Conservation (phyloP, 163 green algal genomes). For the Scenedesmus sp. region DNA sequence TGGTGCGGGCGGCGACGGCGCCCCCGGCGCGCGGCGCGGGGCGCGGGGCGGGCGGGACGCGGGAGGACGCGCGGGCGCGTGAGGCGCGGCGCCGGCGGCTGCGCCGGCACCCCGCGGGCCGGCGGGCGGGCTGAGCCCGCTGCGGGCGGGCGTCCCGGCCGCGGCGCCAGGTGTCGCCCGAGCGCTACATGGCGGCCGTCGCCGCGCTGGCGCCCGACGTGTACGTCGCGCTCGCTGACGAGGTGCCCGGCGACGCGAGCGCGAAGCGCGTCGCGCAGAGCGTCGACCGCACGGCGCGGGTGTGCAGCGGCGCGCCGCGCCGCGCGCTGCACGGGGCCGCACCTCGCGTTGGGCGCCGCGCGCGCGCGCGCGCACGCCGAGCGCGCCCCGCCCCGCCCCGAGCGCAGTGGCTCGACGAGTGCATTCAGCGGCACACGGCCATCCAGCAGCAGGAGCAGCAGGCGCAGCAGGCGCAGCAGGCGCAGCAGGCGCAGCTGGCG, state of each 20-base stretch:
- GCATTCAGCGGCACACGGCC: conserved; percentile 43
- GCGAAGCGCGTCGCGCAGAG: conserved; percentile 53
- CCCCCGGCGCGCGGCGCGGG: too few species aligned
- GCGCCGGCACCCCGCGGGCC: too few species aligned
- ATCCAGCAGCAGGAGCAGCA: conserved; percentile 1
- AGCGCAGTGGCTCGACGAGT: conserved; percentile 64
- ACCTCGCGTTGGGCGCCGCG: too few species aligned
- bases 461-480: not conserved
- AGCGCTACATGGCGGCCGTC: conserved; percentile 64
- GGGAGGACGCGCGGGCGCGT: too few species aligned
- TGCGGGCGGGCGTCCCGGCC: not conserved
- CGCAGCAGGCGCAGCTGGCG: not conserved
- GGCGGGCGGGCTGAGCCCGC: too few species aligned
- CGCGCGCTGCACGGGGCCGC: too few species aligned
- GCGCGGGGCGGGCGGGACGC: too few species aligned
- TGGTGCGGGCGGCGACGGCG: too few species aligned
- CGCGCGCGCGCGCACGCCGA: too few species aligned
- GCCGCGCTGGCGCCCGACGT: conserved; percentile 67
- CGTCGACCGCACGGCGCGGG: conserved; percentile 60
- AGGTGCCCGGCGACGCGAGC: conserved; percentile 58
- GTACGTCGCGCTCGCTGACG: conserved; percentile 71
- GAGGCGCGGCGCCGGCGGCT: too few species aligned
- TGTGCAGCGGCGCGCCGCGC: too few species aligned
- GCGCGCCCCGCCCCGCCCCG: too few species aligned
- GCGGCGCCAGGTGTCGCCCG: conserved; percentile 63